Evolutionary conservation across 257 asterid genomes (phyloP).

Genomic region (Lycium ferocissimum): DNA sequence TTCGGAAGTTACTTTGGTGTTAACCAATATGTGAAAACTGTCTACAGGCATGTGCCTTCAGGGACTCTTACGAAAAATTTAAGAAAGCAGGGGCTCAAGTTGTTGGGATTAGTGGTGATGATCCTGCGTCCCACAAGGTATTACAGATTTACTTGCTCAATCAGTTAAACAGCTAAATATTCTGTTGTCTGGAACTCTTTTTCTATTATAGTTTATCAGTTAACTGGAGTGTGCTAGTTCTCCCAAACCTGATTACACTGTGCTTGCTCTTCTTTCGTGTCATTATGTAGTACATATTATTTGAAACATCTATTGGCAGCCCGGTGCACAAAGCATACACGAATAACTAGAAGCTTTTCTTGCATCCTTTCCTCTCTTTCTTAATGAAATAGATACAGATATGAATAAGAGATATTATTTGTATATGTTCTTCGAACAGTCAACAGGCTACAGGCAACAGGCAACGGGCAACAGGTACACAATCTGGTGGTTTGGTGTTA

Average conservation of each 20-base stretch:
- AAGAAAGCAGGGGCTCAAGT: slow-evolving; percentile 99
- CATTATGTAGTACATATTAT: not conserved
- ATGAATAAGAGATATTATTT: no score
- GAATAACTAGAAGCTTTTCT: not conserved
- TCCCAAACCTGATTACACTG: not conserved
- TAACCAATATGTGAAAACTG: slow-evolving; percentile 24
- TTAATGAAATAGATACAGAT: no score
- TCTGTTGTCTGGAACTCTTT: not conserved
- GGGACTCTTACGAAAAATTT: slow-evolving; percentile 95
- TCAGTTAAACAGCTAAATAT: not conserved
- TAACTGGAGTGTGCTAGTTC: slow-evolving; percentile 17
- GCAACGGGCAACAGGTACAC: not conserved
- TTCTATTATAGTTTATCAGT: not conserved
- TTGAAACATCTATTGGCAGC: not conserved
- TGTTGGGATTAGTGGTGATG: slow-evolving; percentile 92
- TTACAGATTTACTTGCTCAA: slow-evolving; percentile 9
- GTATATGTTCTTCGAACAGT: not conserved
- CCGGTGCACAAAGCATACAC: not conserved
- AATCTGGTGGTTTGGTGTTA: not conserved
- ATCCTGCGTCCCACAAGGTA: slow-evolving; percentile 89
- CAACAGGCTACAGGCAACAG: not conserved
- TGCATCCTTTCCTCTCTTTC: no score
- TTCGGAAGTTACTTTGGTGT: not conserved
- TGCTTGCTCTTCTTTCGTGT: not conserved
- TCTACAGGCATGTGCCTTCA: slow-evolving; percentile 93